Conservation (phyloP, 768 basidiomycete species). For the Tylopilus balloui region DNA sequence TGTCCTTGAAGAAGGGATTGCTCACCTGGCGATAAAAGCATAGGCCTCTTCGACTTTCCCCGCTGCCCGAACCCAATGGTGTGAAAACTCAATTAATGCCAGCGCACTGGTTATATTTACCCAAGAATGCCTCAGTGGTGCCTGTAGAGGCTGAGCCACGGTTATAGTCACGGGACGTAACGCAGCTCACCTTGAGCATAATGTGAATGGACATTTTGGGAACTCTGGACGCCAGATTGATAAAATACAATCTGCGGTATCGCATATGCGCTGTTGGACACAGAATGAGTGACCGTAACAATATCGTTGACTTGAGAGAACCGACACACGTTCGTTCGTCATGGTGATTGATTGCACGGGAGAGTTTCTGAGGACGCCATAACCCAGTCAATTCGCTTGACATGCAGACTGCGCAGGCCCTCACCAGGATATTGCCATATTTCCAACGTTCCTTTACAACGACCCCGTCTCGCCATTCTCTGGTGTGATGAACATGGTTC, state of each 20-base stretch:
- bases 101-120: conserved; percentile 29
- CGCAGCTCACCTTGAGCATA: conserved; percentile 50
- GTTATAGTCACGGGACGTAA: neutral
- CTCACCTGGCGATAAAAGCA: conserved; percentile 74
- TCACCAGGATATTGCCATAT: conserved; percentile 55
- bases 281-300: neutral
- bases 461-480: conserved; percentile 72
- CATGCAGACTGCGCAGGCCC: conserved; percentile 6
- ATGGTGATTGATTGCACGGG: conserved; percentile 48
- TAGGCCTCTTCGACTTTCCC: conserved; percentile 77
- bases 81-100: neutral
- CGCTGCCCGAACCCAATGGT: conserved; percentile 34
- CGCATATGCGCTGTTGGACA: conserved; percentile 28
- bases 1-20: conserved; percentile 3
- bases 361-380: conserved; percentile 40
- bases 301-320: neutral
- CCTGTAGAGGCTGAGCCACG: conserved; percentile 33
- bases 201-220: conserved; percentile 51
- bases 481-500: conserved; percentile 24
- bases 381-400: neutral
- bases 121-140: conserved; percentile 56
- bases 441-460: conserved; percentile 38
- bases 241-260: conserved; percentile 63
- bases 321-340: conserved; percentile 38
- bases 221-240: conserved; percentile 58